Evolutionary conservation across 2,329 filamentous ascomycete genomes (phyloP).

Genomic region (Claviceps sp.): DNA sequence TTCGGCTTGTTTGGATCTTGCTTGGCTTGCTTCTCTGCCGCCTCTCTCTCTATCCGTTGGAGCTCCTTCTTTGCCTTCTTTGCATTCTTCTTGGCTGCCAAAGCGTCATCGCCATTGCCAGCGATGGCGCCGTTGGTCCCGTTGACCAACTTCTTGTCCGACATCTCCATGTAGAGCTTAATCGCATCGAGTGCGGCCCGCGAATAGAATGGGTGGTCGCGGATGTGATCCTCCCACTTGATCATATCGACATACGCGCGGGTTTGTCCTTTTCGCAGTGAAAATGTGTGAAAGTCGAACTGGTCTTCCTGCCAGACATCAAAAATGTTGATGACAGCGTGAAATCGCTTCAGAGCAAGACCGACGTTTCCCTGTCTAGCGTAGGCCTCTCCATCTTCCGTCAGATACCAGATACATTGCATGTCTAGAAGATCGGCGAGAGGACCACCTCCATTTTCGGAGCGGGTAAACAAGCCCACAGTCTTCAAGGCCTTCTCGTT

Average conservation of each 20-base stretch:
- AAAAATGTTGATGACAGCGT: constrained; percentile 80
- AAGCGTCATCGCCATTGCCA: constrained; percentile 39
- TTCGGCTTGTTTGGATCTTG: constrained; percentile 71
- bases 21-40: constrained; percentile 64
- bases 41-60: constrained; percentile 53
- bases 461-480: constrained; percentile 86
- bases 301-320: constrained; percentile 97
- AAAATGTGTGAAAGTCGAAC: constrained; percentile 97
- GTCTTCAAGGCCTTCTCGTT: constrained; percentile 76
- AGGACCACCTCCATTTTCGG: constrained; percentile 77
- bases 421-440: constrained; percentile 89
- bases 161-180: constrained; percentile 63
- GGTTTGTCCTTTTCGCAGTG: constrained; percentile 90
- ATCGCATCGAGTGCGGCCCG: constrained; percentile 72
- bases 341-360: constrained; percentile 84
- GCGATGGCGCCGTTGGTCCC: constrained; percentile 44
- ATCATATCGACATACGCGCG: constrained; percentile 93
- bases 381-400: constrained; percentile 86
- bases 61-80: constrained; percentile 81
- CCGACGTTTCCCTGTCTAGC: constrained; percentile 69
- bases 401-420: constrained; percentile 96
- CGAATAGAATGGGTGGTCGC: constrained; percentile 87
- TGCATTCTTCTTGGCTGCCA: constrained; percentile 71
- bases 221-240: constrained; percentile 82
- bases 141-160: constrained; percentile 59